These are phyloP conservation scores for Combretum micranthum DNA, from an alignment of 345 rosid species.

Conservation along the genomic window DNA sequence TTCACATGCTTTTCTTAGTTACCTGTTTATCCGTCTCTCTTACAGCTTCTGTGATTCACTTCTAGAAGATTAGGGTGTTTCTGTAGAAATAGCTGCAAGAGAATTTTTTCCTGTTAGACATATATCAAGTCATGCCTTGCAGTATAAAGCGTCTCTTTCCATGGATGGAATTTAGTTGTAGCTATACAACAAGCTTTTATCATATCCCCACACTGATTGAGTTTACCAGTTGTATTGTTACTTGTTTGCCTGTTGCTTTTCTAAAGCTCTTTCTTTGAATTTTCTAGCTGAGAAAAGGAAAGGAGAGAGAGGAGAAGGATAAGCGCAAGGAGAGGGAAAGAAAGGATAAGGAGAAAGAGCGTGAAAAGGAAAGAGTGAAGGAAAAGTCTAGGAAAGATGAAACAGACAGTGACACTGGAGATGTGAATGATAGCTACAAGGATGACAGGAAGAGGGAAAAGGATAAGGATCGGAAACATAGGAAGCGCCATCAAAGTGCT, in stretches of 20 bases:
- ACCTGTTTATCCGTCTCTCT: no score
- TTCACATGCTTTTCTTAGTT: no score
- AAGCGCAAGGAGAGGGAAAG: constrained; percentile 61
- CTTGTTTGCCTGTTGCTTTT: neutral
- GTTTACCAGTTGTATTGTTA: no score
- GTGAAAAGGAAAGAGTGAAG: constrained; percentile 76
- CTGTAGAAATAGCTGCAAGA: no score
- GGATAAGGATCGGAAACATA: constrained; percentile 73
- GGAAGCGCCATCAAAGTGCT: constrained; percentile 67
- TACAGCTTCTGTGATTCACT: no score
- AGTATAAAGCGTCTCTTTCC: no score
- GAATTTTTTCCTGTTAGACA: no score
- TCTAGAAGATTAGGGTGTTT: no score
- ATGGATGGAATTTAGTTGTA: no score
- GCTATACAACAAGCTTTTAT: no score
- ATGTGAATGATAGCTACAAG: constrained; percentile 56
- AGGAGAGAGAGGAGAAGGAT: constrained; percentile 52
- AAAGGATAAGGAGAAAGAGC: constrained; percentile 70
- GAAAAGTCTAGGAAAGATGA: constrained; percentile 71
- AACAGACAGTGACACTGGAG: constrained; percentile 70
- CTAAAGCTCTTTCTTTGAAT: constrained; percentile 1
- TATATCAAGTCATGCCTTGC: no score
- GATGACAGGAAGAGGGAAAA: constrained; percentile 81
- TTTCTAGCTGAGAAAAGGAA: constrained; percentile 62
- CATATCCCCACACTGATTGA: no score